Evolutionary conservation across 2,329 filamentous ascomycete genomes (phyloP), one percentile per base, ranked within the genome.

Genomic region (Akanthomyces dipterigenus): DNA sequence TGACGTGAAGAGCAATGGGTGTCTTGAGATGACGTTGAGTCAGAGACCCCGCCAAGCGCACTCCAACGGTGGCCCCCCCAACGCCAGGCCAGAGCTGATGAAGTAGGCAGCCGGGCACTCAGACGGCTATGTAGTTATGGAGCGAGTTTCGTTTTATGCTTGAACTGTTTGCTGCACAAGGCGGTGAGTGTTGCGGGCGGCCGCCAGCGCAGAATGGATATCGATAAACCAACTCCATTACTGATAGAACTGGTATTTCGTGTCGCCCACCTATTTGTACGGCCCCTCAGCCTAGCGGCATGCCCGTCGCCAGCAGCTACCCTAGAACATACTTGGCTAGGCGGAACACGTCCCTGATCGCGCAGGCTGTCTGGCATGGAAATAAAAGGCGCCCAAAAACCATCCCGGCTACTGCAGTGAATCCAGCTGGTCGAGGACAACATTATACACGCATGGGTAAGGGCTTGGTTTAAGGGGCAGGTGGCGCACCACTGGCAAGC

Each of bases 21-120:
- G 18, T 58, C 45, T 50, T 58, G 45, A 42, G 20, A 58, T 58
- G 55, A 50, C 45, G 55, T 58, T 31, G 55, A 49, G 55, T 58
- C 36, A 34, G 55, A 22, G 45, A 57, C 55, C 55, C 31, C 43
- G 55, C 55, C 55, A 38, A 57, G 42, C n/a, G 43, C n/a, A 48
- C 31, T 26, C 14, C 55, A 46, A 57, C 42, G 55, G 42, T 28
- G 43, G 43, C 55, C 55, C 48, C 31, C 31, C 24, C 7, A 43
- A 43, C 55, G 20, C 42, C 20, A 20, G 54, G 28, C 40, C 40
- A 55, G 18, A 50, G 26, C 46, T 34, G 16, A 53, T 31, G 31
- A 31, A 34, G 31, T 34, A 34, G 48, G 28, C 18, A 51, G 6
- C 8, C 22, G 20, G 48, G 5, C 11, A 11, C 7, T 7, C 31